Evolutionary conservation across 805 yeast genomes (phyloP), one percentile per base, ranked within the genome.

Genomic region (Pichia sporocuriosa): DNA sequence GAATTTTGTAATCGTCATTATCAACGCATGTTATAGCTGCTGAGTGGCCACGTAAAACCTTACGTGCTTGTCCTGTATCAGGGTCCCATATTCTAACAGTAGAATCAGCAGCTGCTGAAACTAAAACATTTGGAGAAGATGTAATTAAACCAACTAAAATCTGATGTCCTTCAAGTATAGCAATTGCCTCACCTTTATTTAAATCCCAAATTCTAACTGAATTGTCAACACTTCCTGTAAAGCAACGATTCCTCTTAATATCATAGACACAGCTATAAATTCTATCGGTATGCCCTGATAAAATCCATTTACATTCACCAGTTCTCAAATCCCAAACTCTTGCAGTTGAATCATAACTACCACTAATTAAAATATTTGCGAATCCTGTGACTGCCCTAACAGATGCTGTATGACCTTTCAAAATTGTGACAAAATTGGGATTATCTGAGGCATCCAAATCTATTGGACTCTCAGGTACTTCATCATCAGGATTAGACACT

Each of bases 51-150:
- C 84, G 81, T 44, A 88, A 73, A 37, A 83, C 76, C 55, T 77
- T 76, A 38, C 69, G 67, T 32, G 84, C 76, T 17, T 72, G 72
- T 23, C 85, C 88, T 8, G 80, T 74, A 22, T 76, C 76, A 2
- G 96, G 93, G 56, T 93, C 84, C 98, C 98, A 93, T 2, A 90
- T 81, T 39, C 97, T 72, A 32, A 93, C 69, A 0, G 96, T 81
- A 3, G 93, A 77, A 61, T 93, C 98, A 0, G 97, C 97, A 2
- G 97, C 97, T 0, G 96, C 98, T 34, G 95, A 83, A 2, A 90
- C 95, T 11, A 93, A 67, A 36, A 77, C 79, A 27, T 81, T 78
- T 21, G 82, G 79, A 6, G 87, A 79, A 8, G 89, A 72, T 34
- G 85, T 86, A 22, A 90, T 68, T 34, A 93, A 67, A 0, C 97